Evolutionary conservation across 2,329 filamentous ascomycete genomes (phyloP), one percentile per base, ranked within the genome.

Genomic region (Paraconiothyrium brasiliense): DNA sequence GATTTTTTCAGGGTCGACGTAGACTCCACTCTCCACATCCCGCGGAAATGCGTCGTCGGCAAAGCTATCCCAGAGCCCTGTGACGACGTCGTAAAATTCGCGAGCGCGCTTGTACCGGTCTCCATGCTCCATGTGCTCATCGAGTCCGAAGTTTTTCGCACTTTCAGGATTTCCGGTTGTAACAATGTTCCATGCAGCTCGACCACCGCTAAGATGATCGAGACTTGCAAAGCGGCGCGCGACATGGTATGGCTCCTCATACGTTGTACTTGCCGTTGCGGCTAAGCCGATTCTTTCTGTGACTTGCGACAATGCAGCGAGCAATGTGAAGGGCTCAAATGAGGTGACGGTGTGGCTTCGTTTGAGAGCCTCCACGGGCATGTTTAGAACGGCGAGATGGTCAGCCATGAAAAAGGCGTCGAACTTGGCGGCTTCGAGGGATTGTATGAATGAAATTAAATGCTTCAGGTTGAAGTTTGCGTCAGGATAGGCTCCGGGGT

Each of bases 371-470:
- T 87, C 86, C 1, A 84, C 71, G 0, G 85, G 85, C 85, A 86
- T 86, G 63, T 86, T 86, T 47, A 86, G 68, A 2, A 86, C 84
- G 3, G 83, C 84, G 0, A 86, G 76, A 63, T 85, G 83, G 62
- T 86, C 84, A 0, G 84, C 84, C 83, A 86, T 85, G 76, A 86
- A 86, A 72, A 86, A 85, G 41, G 84, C 84, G 64, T 86, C 84
- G 64, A 86, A 86, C 58, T 86, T 86, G 63, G 84, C 84, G 8
- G 77, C 79, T 67, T 86, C 84, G 0, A 86, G 79, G 60, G 83
- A 85, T 66, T 85, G 81, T 49, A 85, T 85, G 65, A 87, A 87
- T 0, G 79, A 78, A 50, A 82, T 83, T 5, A 87, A 74, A 64
- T 87, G 84, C 22, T 76, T 72, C 14, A 87, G 79, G 64, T 86